phyloP scores from a whole-genome alignment of 352 stramenopile species.

The Phytopythium helicoides region DNA sequence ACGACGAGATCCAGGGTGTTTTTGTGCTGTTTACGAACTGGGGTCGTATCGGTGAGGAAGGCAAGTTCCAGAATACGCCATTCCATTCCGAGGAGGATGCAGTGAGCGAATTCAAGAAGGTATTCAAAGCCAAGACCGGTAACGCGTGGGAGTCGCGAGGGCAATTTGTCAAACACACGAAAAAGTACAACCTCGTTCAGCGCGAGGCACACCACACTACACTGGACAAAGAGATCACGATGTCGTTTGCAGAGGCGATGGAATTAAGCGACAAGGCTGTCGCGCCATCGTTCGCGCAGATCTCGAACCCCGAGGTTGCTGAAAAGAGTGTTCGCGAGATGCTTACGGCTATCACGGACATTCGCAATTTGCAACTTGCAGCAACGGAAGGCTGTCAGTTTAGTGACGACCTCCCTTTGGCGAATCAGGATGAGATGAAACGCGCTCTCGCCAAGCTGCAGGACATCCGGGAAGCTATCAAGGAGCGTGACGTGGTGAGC shows the following conservation, averaged over 20 bases:
- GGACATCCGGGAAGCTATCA: conserved; percentile 46
- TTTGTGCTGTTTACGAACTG: conserved; percentile 83
- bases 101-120: conserved; percentile 75
- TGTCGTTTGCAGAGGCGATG: conserved; percentile 43
- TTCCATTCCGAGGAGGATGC: conserved; percentile 54
- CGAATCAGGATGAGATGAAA: conserved; percentile 55
- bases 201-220: conserved; percentile 54
- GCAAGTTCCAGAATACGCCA: conserved; percentile 77
- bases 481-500: conserved; percentile 45
- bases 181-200: conserved; percentile 78
- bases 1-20: conserved; percentile 62
- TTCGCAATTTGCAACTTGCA: conserved; percentile 64
- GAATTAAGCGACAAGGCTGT: conserved; percentile 9
- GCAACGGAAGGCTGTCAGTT: conserved; percentile 51
- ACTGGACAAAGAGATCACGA: conserved; percentile 51
- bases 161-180: conserved; percentile 55
- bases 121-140: conserved; percentile 71
- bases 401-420: conserved; percentile 52
- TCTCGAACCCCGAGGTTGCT: conserved; percentile 24
- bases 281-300: conserved; percentile 21
- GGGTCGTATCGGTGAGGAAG: conserved; percentile 64
- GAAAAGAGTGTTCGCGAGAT: conserved; percentile 40
- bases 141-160: conserved; percentile 57
- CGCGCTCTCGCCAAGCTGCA: conserved; percentile 41
- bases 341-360: conserved; percentile 68